Base-by-base conservation (phyloP, 2,329 filamentous ascomycete genomes). In the Sarocladium strictum region DNA sequence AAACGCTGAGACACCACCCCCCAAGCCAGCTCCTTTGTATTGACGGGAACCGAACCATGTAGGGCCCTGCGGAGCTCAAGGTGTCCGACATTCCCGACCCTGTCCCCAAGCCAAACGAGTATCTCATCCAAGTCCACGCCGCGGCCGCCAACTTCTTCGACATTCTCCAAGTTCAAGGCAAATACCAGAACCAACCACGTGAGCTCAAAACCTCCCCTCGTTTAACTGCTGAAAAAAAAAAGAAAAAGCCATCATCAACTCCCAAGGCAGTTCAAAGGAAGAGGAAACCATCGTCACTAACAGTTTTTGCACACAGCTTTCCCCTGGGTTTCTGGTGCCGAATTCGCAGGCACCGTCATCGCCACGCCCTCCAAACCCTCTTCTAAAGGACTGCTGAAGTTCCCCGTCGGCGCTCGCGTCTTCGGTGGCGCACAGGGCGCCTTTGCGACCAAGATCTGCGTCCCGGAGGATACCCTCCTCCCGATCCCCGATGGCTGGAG, bases 121-220 rank as follows among this genome's bases (percentile, higher is more conserved):
- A 97, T 69, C 78, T 95, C 59, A 88, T 97, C 67, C 81, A 85
- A 65, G 88, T 97, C 64, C 89, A 90, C 71, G 90, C 93, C 47
- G 81, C 88, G 0, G 93, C 90, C 19, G 89, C 90, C 64, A 97
- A 97, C 75, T 97, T 97, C 80, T 97, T 97, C 76, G 93, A 97
- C 69, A 87, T 96, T 56, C 83, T 97, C 54, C 93, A 97, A 67
- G 90, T 97, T 65, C 87, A 90, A 65, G 93, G 93, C 55, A 96
- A 95, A 81, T 97, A 97, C 73, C 93, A 97, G 67, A 81, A 90
- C 67, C 92, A 97, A 64, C 91, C 91, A 0, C 84, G 79, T 81
- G 69, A 27, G 74, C 2, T 15, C 33, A n/a, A n/a, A n/a, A n/a
- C n/a, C n/a, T n/a, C n/a, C n/a, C n/a, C n/a, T n/a, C n/a, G n/a